Percentiles rank a stretch among this genome's conserved stretches.
Conservation (phyloP, 306 rosid genomes). For the Castanea sativa region DNA sequence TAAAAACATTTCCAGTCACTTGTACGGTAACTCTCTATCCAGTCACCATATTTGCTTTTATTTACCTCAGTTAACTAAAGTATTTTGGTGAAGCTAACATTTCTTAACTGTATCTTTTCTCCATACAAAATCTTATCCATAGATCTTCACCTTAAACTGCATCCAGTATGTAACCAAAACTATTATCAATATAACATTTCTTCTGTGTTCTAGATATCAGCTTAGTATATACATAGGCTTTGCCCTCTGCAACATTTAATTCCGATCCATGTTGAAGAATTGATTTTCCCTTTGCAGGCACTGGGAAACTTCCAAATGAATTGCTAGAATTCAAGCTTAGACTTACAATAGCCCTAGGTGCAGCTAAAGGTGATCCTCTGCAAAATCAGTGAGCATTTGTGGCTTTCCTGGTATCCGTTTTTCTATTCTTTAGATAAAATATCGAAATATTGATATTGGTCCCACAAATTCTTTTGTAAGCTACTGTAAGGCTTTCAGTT, state of each 20-base stretch:
- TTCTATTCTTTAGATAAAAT: constrained; percentile 61
- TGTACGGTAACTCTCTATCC: constrained; percentile 71
- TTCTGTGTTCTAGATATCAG: constrained; percentile 1
- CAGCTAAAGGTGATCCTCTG: constrained; percentile 99
- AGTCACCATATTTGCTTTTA: constrained; percentile 6
- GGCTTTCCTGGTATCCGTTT: constrained; percentile 95
- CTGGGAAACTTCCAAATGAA: constrained; percentile 52
- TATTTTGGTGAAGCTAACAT: constrained; percentile 3
- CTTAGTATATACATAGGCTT: background rate
- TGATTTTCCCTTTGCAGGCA: constrained; percentile 41
- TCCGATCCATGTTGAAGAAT: constrained; percentile 9
- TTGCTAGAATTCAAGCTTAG: constrained; percentile 90
- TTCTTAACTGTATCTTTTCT: background rate
- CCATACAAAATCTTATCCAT: background rate
- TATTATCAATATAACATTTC: background rate
- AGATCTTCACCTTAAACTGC: constrained; percentile 2
- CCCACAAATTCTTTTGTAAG: constrained; percentile 47
- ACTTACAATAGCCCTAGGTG: constrained; percentile 87
- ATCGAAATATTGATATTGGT: constrained; percentile 43
- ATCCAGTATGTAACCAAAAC: constrained; percentile 6
- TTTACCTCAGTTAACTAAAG: background rate
- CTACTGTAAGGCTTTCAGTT: constrained; percentile 32
- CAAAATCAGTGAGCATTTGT: constrained; percentile 99
- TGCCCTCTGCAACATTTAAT: constrained; percentile 12
- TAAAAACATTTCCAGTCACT: constrained; percentile 91